Conservation (phyloP, 2,329 filamentous ascomycete species). For the Colletotrichum navitas region DNA sequence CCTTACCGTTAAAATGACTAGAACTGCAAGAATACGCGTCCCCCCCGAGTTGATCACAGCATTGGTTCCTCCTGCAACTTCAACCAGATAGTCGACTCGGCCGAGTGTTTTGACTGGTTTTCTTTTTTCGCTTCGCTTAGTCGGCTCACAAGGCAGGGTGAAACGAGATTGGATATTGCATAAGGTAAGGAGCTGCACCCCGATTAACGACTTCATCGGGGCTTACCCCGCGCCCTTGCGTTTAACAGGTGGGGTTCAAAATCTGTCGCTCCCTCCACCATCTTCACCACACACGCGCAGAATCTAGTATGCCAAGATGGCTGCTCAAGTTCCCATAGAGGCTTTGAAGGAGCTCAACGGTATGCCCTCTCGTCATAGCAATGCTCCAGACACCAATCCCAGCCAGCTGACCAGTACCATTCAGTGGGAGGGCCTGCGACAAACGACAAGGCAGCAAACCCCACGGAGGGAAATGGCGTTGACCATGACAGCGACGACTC, state of each 20-base stretch:
- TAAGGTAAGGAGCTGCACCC: constrained; percentile 23
- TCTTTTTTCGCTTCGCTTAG: background rate
- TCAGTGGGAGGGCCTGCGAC: constrained; percentile 56
- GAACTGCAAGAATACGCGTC: constrained; percentile 18
- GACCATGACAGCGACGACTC: constrained; percentile 62
- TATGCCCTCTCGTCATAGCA: constrained; percentile 43
- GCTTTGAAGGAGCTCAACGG: constrained; percentile 60
- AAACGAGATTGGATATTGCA: constrained; percentile 35
- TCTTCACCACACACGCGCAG: constrained; percentile 33
- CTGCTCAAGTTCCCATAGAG: constrained; percentile 58
- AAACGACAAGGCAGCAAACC: constrained; percentile 56
- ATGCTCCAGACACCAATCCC: constrained; percentile 4
- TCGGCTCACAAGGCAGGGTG: constrained; percentile 6
- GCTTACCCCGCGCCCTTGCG: constrained; percentile 41
- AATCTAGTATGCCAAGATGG: constrained; percentile 52
- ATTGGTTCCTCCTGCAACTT: constrained; percentile 16
- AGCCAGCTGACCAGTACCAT: constrained; percentile 36
- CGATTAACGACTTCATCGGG: constrained; percentile 36
- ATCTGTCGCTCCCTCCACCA: constrained; percentile 40
- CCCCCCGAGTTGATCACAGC: constrained; percentile 9
- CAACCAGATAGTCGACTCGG: background rate
- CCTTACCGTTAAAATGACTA: constrained; percentile 32
- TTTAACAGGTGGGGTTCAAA: constrained; percentile 42
- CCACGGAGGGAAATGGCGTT: constrained; percentile 52
- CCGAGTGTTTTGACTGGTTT: background rate